Evolutionary conservation across 2,329 filamentous ascomycete genomes (phyloP).

Genomic region (Lecanosticta acicola): DNA sequence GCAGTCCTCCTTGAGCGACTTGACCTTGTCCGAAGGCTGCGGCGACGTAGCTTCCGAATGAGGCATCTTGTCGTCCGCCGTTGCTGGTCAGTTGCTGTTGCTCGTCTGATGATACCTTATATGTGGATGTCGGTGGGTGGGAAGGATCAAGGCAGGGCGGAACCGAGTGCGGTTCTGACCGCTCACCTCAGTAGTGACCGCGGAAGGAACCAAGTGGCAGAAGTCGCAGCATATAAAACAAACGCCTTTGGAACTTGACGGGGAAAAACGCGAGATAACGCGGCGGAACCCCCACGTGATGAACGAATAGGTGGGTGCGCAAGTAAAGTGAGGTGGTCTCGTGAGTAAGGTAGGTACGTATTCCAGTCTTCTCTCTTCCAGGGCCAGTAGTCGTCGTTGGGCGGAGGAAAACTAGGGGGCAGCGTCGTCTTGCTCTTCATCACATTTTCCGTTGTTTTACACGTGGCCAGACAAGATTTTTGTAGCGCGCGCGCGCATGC

Average conservation of each 20-base stretch:
- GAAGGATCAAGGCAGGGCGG: neutral
- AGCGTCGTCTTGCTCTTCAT: neutral
- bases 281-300: neutral
- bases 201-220: conserved; percentile 1
- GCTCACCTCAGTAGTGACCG: conserved; percentile 2
- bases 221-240: conserved; percentile 1
- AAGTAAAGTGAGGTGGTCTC: too few species aligned
- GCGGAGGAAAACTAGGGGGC: neutral
- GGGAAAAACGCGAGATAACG: neutral
- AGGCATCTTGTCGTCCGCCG: conserved; percentile 18
- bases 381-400: neutral
- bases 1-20: conserved; percentile 18
- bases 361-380: too few species aligned
- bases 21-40: conserved; percentile 13
- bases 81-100: neutral
- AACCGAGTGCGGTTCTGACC: neutral
- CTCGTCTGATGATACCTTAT: neutral
- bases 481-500: neutral
- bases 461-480: neutral
- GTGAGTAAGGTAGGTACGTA: too few species aligned
- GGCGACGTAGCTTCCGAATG: conserved; percentile 15
- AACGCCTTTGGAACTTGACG: too few species aligned
- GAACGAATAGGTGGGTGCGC: neutral
- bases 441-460: neutral
- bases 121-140: neutral